Base-by-base conservation (phyloP, 192 early-diverging fungal genomes). In the Coemansia biformis region DNA sequence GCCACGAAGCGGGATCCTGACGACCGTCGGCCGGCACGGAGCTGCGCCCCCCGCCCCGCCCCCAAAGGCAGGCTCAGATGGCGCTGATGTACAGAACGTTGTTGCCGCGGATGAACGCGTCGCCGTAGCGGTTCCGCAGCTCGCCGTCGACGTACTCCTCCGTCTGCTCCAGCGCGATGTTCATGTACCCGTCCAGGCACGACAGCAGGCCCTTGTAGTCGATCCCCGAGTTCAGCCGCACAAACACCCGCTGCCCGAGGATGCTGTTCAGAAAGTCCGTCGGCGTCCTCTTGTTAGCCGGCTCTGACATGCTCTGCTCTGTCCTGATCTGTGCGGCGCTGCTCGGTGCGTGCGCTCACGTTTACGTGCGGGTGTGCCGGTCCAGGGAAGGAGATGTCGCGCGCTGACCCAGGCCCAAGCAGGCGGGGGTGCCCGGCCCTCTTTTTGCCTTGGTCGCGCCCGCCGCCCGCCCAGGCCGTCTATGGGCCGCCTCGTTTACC, bases 71-170 rank as follows among this genome's bases (percentile, higher is more conserved):
- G 24, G 22, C 15, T 66, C 76, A 78, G 29, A 67, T 60, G 8
- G 74, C 73, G 54, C 80, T 81, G 38, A 85, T 82, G 46, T 85
- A 85, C 41, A 82, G 59, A 22, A 85, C 83, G 64, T 96, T 96
- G 75, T 98, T 98, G 48, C 95, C 95, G 9, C 95, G 86, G 69
- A 98, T 91, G 69, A 98, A 98, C 2, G 84, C 84, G 51, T 98
- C 95, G 17, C 93, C 93, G 61, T 93, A 98, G 43, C 77, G 83
- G 76, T 95, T 92, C 49, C 87, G 93, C 26, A 91, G 70, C 44
- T 87, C 76, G n/a, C 95, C 95, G 60, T 94, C 86, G 22, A 95
- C 93, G 43, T 87, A 95, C 71, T 98, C 95, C 54, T 95, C 85
- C 5, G 93, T 95, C 47, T 92, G 81, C 73, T 96, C 95, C 62